phyloP scores from a whole-genome alignment of 2,329 filamentous ascomycete species.

The Stromatinia cepivora region DNA sequence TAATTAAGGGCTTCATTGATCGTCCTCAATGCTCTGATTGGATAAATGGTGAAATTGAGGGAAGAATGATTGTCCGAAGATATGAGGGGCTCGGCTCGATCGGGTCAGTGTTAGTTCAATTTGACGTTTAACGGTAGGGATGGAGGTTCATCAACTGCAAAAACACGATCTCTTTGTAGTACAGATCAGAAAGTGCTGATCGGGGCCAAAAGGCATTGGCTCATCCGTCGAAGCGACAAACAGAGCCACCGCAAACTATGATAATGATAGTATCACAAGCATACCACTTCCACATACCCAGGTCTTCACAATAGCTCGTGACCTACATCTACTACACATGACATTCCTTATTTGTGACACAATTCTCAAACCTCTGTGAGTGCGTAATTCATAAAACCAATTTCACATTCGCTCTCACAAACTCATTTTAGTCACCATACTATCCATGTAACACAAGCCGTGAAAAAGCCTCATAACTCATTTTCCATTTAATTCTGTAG shows the following conservation, averaged over 20 bases:
- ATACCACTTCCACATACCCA: neutral
- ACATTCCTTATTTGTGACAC: neutral
- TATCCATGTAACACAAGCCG: neutral
- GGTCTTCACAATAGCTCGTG: neutral
- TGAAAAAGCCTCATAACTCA: neutral
- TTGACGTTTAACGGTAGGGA: too few relatives aligned
- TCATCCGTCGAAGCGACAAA: too few relatives aligned
- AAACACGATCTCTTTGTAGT: too few relatives aligned
- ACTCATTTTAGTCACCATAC: neutral
- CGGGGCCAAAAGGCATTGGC: too few relatives aligned
- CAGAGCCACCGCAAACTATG: too few relatives aligned
- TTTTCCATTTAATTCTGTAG: neutral
- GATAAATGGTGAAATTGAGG: neutral
- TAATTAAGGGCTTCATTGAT: neutral
- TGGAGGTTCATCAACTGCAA: too few relatives aligned
- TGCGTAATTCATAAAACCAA: neutral
- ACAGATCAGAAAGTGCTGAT: too few relatives aligned
- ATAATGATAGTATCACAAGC: neutral
- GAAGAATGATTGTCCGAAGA: constrained; percentile 5
- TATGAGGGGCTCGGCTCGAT: neutral
- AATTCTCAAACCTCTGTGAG: neutral
- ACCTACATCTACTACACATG: neutral
- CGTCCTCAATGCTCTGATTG: neutral
- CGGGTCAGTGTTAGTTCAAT: too few relatives aligned
- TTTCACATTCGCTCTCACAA: neutral